phyloP scores from a whole-genome alignment of 106 monocot species.

The Acanthochlamys bracteata region DNA sequence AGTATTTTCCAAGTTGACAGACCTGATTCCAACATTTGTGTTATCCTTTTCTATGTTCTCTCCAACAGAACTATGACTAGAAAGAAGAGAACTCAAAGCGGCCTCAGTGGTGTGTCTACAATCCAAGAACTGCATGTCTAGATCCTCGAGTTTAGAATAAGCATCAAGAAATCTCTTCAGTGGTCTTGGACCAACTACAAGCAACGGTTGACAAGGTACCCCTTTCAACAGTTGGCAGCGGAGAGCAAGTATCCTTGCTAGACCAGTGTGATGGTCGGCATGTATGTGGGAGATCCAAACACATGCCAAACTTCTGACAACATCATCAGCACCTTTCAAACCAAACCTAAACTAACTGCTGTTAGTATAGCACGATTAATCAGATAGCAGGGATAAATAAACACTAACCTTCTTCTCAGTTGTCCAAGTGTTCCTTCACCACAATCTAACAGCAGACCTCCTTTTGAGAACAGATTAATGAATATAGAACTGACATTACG shows the following conservation, averaged over 20 bases:
- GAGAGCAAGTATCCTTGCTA: slow-evolving; percentile 70
- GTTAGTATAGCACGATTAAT: not conserved
- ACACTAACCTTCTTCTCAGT: slow-evolving; percentile 73
- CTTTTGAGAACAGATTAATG: slow-evolving; percentile 79
- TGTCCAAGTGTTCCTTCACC: slow-evolving; percentile 95
- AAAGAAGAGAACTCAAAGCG: slow-evolving; percentile 18
- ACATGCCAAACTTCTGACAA: slow-evolving; percentile 50
- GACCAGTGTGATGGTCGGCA: slow-evolving; percentile 94
- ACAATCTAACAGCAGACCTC: slow-evolving; percentile 93
- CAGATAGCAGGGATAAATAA: not conserved
- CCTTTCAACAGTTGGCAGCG: slow-evolving; percentile 53
- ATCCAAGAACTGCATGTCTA: slow-evolving; percentile 88
- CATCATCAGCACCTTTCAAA: slow-evolving; percentile 75
- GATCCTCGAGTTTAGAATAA: slow-evolving; percentile 84
- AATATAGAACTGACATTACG: slow-evolving; percentile 93
- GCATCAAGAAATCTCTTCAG: slow-evolving; percentile 86
- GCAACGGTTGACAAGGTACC: slow-evolving; percentile 56
- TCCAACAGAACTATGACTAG: not conserved
- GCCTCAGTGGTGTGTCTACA: slow-evolving; percentile 72
- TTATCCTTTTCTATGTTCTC: slow-evolving; percentile 3
- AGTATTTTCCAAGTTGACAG: slow-evolving; percentile 10
- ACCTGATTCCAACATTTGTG: not conserved
- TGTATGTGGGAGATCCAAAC: slow-evolving; percentile 99
- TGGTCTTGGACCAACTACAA: slow-evolving; percentile 84
- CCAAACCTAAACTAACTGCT: slow-evolving; percentile 59